Conservation (phyloP, 176 grass and related monocot species). For the Hordeum vulgare region DNA sequence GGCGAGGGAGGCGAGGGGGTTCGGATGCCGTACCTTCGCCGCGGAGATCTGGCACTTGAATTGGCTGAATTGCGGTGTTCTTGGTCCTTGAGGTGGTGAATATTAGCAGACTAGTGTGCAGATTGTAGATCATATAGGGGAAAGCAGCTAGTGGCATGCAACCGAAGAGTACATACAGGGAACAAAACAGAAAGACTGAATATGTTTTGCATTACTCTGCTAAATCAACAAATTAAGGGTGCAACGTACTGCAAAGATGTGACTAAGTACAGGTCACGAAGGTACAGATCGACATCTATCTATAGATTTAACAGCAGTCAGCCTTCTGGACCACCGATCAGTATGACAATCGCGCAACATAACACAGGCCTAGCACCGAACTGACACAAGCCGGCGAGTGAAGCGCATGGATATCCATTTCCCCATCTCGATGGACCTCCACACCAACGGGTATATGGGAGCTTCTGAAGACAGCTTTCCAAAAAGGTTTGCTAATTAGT, state of each 20-base stretch:
- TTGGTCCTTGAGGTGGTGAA: not conserved
- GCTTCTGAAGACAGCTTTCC: not conserved
- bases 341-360: not conserved
- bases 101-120: not conserved
- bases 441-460: not conserved
- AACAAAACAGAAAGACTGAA: not conserved
- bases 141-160: not conserved
- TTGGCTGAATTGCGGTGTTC: not conserved
- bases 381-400: not conserved
- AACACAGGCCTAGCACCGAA: not conserved
- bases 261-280: not conserved
- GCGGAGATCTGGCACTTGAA: not conserved
- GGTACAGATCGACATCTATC: not conserved
- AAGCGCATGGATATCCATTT: not conserved
- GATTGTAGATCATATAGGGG: not conserved
- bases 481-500: not conserved
- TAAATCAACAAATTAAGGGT: not conserved
- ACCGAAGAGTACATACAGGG: not conserved
- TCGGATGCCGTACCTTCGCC: not conserved
- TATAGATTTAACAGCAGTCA: not conserved
- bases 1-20: not conserved
- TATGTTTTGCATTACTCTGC: not conserved
- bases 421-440: not conserved
- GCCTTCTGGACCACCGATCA: not conserved
- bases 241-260: not conserved